phyloP scores from a whole-genome alignment of 495 filamentous ascomycete species.

The Neurospora intermedia region DNA sequence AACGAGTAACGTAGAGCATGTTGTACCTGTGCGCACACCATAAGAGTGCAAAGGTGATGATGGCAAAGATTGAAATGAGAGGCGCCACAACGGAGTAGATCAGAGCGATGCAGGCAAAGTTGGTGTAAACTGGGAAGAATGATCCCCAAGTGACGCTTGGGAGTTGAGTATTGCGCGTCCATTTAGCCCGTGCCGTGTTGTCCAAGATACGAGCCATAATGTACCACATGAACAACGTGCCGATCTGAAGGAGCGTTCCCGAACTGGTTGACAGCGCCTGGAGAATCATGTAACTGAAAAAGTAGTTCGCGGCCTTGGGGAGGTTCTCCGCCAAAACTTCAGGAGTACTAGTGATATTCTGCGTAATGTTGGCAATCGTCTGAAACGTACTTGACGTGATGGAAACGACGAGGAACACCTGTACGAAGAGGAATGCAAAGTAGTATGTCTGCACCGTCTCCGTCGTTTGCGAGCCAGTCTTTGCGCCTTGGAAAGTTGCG shows the following conservation, averaged over 20 bases:
- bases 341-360: conserved; percentile 48
- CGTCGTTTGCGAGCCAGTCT: conserved; percentile 73
- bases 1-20: conserved; percentile 90
- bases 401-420: conserved; percentile 88
- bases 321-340: conserved; percentile 69
- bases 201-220: conserved; percentile 68
- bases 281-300: conserved; percentile 96
- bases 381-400: conserved; percentile 70
- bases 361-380: conserved; percentile 51
- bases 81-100: conserved; percentile 89
- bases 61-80: conserved; percentile 84
- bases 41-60: conserved; percentile 86
- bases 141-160: conserved; percentile 79
- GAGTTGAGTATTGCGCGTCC: conserved; percentile 69
- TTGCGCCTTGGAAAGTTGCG: conserved; percentile 62
- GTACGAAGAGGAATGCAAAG: conserved; percentile 89
- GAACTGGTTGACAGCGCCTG: conserved; percentile 86
- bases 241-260: conserved; percentile 79
- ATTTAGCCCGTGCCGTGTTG: conserved; percentile 81
- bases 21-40: conserved; percentile 97
- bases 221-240: conserved; percentile 67
- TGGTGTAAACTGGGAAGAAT: conserved; percentile 93
- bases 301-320: conserved; percentile 87
- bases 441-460: conserved; percentile 84
- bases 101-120: conserved; percentile 84